A percentile compares a stretch with the other conserved stretches of the same genome.
phyloP scores from a whole-genome alignment of 306 rosid genomes.

The barrel medic (Medicago truncatula) region MtrunA17r5.0-ANR NC_053048.1:8038501-8039000 shows the following conservation, averaged over 20 bases:
- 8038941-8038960: no score
- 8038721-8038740: no score
- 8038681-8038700: neutral
- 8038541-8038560: conserved; percentile 55
- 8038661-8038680: neutral
- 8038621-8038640: neutral
- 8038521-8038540: conserved; percentile 37
- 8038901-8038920: neutral
- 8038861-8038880: neutral
- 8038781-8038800: neutral
- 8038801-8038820: neutral
- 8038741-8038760: no score
- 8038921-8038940: neutral
- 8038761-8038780: no score
- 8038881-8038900: neutral
- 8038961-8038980: no score
- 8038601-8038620: conserved; percentile 33
- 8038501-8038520: conserved; percentile 42
- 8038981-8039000: no score
- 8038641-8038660: neutral
- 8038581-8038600: conserved; percentile 66
- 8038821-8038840: neutral
- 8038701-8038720: neutral
- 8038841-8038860: neutral
- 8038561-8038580: conserved; percentile 53